Evolutionary conservation across 2,329 filamentous ascomycete species (phyloP).

Genomic region (Periconia digitata): DNA sequence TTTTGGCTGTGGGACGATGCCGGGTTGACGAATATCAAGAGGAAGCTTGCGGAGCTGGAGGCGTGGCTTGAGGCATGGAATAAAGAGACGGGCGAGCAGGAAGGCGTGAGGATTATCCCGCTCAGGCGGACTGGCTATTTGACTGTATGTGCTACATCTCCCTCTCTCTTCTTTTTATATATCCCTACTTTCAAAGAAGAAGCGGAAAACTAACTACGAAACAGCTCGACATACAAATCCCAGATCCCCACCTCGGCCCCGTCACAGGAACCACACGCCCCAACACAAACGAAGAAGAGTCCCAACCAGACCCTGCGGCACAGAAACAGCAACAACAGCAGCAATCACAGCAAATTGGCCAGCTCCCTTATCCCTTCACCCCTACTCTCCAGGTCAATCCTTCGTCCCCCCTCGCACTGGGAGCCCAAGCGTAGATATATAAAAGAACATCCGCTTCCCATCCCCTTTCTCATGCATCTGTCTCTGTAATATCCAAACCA

Average conservation of each 20-base stretch:
- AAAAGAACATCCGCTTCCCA: background rate
- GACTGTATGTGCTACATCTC: slow-evolving; percentile 59
- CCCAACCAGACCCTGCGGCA: slow-evolving; percentile 8
- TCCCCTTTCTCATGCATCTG: background rate
- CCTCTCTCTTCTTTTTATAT: background rate
- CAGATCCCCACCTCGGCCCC: slow-evolving; percentile 69
- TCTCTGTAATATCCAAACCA: no score
- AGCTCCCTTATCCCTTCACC: slow-evolving; percentile 20
- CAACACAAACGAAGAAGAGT: slow-evolving; percentile 31
- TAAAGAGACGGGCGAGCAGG: slow-evolving; percentile 58
- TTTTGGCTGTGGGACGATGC: slow-evolving; percentile 96
- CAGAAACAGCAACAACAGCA: slow-evolving; percentile 20
- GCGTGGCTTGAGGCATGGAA: slow-evolving; percentile 89
- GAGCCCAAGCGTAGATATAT: slow-evolving; percentile 15
- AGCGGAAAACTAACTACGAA: slow-evolving; percentile 6
- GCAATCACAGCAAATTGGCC: background rate
- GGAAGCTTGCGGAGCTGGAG: slow-evolving; percentile 70
- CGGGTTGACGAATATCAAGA: slow-evolving; percentile 75
- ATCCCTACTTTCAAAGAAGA: background rate
- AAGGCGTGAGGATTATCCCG: slow-evolving; percentile 73
- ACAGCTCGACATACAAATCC: slow-evolving; percentile 78
- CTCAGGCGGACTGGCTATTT: slow-evolving; percentile 85
- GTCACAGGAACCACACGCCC: slow-evolving; percentile 27
- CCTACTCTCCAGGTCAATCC: slow-evolving; percentile 34
- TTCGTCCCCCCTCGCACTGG: slow-evolving; percentile 25